A percentile compares a stretch with the other conserved stretches of the same genome.
These are phyloP conservation scores for Cyclotella atomus DNA, from an alignment of 108 stramenopile genomes.

Conservation along the genomic window DNA sequence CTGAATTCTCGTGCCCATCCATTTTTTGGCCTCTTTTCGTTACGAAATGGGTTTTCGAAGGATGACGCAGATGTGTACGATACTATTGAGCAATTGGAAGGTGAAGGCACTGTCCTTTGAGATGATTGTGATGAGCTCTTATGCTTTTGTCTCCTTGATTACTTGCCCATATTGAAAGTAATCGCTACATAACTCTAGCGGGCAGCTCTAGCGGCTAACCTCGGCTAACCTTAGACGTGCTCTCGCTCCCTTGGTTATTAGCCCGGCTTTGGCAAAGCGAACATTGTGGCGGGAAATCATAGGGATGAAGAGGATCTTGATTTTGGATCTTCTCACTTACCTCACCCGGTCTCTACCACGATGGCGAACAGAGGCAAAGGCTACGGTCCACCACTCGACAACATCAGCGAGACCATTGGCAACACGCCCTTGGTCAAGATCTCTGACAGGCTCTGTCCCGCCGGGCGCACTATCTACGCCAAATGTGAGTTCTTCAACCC, in stretches of 20 bases:
- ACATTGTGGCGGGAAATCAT: too few species aligned
- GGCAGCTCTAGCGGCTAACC: too few species aligned
- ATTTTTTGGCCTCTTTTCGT: not conserved
- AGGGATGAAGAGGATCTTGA: too few species aligned
- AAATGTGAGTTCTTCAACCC: constrained; percentile 91
- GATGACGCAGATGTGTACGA: not conserved
- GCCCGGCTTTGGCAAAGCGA: too few species aligned
- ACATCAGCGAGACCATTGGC: constrained; percentile 64
- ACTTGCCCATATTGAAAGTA: not conserved
- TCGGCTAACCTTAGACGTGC: too few species aligned
- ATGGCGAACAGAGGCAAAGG: constrained; percentile 44
- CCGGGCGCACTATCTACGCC: constrained; percentile 72
- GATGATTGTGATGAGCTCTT: too few species aligned
- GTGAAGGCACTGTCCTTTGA: too few species aligned
- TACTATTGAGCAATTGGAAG: not conserved
- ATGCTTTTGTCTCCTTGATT: not conserved
- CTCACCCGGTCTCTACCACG: too few species aligned
- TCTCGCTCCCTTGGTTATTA: too few species aligned
- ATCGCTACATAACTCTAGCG: too few species aligned
- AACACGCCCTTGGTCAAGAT: constrained; percentile 68
- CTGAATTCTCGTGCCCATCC: not conserved
- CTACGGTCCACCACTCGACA: constrained; percentile 49
- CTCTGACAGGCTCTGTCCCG: constrained; percentile 49
- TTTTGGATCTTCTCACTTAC: too few species aligned
- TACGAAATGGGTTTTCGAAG: not conserved